Conservation (phyloP, 2,329 filamentous ascomycete genomes). For the Calonectria multiphialidica region DNA sequence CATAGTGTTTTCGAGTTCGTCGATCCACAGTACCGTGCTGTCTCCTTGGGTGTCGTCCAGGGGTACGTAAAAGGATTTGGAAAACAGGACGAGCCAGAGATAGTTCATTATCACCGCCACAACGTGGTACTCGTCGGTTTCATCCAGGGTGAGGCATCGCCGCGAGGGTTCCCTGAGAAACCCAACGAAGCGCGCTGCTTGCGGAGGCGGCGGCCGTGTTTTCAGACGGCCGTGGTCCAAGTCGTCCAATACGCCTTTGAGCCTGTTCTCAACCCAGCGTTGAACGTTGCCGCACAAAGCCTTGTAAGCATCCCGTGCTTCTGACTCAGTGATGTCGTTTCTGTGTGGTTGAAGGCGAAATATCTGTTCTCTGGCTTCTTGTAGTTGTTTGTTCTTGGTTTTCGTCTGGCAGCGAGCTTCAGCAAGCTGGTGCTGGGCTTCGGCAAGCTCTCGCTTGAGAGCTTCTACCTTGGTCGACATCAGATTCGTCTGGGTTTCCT, state of each 20-base stretch:
- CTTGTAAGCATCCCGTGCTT: constrained; percentile 50
- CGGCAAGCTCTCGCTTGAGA: constrained; percentile 47
- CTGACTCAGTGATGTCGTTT: constrained; percentile 51
- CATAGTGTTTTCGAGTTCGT: constrained; percentile 49
- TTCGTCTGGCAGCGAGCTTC: constrained; percentile 45
- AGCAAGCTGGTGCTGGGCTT: constrained; percentile 45
- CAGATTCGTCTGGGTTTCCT: constrained; percentile 45
- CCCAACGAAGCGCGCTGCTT: constrained; percentile 47
- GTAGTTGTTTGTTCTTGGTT: constrained; percentile 43
- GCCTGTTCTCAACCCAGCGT: constrained; percentile 52
- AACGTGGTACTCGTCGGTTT: constrained; percentile 52
- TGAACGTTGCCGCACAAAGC: constrained; percentile 48
- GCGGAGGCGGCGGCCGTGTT: constrained; percentile 37
- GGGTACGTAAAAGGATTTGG: constrained; percentile 53
- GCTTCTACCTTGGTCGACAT: constrained; percentile 45
- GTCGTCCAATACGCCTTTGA: constrained; percentile 48
- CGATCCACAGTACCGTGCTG: constrained; percentile 48
- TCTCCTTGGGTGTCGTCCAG: constrained; percentile 48
- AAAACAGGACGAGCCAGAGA: constrained; percentile 50
- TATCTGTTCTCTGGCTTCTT: constrained; percentile 48
- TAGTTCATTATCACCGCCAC: constrained; percentile 53
- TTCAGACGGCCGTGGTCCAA: constrained; percentile 44
- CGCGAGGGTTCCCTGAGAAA: constrained; percentile 52
- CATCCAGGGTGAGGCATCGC: constrained; percentile 44
- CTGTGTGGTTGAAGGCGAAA: constrained; percentile 48